Percentiles rank a stretch among this genome's conserved stretches.
Evolutionary conservation across 345 rosid species (phyloP).

Genomic region (Durio zibethinus): DNA sequence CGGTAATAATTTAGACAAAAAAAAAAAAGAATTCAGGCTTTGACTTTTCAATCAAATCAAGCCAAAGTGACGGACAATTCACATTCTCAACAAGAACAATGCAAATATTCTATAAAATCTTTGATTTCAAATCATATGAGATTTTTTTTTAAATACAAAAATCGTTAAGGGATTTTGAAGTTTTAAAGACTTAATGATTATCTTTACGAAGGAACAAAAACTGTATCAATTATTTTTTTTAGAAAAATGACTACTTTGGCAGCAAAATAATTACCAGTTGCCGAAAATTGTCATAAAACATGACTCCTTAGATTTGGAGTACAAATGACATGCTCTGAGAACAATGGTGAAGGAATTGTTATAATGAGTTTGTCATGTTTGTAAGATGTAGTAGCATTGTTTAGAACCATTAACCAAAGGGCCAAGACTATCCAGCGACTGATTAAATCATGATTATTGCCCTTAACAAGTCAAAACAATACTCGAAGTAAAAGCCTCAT

Average conservation of each 20-base stretch:
- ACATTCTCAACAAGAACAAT: neutral
- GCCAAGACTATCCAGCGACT: too few species aligned
- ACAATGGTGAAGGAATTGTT: neutral
- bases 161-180: neutral
- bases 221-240: too few species aligned
- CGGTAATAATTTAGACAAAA: neutral
- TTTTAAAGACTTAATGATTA: too few species aligned
- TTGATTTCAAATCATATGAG: neutral
- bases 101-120: neutral
- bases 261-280: neutral
- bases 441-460: neutral
- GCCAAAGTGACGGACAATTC: neutral
- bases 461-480: neutral
- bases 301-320: neutral
- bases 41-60: neutral
- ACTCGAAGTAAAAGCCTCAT: neutral
- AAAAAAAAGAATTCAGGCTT: neutral
- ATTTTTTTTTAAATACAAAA: neutral
- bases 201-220: too few species aligned
- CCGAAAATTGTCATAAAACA: too few species aligned
- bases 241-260: constrained; percentile 6
- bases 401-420: too few species aligned
- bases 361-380: neutral
- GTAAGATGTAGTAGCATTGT: too few species aligned
- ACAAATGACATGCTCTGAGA: neutral